phyloP scores from a whole-genome alignment of 2,329 filamentous ascomycete genomes.

The Chrysoporthe puriensis region DNA sequence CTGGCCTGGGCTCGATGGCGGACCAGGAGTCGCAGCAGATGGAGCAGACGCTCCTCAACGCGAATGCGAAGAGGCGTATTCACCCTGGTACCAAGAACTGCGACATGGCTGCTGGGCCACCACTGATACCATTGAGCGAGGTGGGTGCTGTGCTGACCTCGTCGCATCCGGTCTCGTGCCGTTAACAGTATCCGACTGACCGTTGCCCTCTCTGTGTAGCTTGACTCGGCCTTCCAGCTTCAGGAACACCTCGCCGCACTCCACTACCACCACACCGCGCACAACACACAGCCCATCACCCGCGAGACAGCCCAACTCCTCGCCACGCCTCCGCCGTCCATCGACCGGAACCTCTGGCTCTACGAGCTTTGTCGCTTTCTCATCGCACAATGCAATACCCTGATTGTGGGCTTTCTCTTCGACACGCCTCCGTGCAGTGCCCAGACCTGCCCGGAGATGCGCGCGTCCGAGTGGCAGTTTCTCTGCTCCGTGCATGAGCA shows the following conservation, averaged over 20 bases:
- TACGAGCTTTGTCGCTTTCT: constrained; percentile 98
- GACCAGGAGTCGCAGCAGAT: constrained; percentile 64
- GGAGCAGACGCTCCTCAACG: constrained; percentile 67
- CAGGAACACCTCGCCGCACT: constrained; percentile 96
- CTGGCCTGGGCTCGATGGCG: constrained; percentile 36
- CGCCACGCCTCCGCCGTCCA: constrained; percentile 76
- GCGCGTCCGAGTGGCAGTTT: constrained; percentile 98
- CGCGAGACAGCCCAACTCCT: constrained; percentile 76
- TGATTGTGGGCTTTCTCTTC: constrained; percentile 91
- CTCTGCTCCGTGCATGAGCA: constrained; percentile 96
- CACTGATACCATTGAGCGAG: constrained; percentile 82
- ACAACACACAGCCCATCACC: constrained; percentile 71
- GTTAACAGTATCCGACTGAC: background rate
- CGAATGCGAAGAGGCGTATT: constrained; percentile 80
- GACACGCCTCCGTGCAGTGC: constrained; percentile 88
- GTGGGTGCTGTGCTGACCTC: constrained; percentile 52
- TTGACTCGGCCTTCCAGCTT: constrained; percentile 95
- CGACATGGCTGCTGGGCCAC: constrained; percentile 91
- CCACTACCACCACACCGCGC: constrained; percentile 77
- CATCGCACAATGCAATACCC: constrained; percentile 88
- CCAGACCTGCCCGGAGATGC: constrained; percentile 94
- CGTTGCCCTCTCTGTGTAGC: constrained; percentile 54
- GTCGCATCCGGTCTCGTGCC: background rate
- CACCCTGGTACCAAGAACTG: constrained; percentile 88
- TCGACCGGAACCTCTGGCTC: constrained; percentile 90